Evolutionary conservation across 495 filamentous ascomycete genomes (phyloP).

Genomic region (Podospora pseudopauciseta): DNA sequence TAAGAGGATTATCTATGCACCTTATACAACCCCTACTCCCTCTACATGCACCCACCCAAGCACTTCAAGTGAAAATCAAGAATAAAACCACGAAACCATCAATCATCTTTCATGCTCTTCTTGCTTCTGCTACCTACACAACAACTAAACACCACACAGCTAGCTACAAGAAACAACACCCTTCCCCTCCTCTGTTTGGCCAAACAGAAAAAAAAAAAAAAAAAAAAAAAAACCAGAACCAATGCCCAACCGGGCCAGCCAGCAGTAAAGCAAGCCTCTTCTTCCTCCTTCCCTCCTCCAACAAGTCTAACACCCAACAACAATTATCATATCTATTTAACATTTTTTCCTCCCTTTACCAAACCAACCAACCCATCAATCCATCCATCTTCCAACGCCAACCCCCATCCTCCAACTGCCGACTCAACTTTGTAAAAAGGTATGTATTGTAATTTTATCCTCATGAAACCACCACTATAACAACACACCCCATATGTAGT

Average conservation of each 20-base stretch:
- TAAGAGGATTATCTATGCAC: too few relatives aligned
- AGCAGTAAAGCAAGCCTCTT: neutral
- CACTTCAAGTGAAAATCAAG: neutral
- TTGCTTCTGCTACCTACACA: neutral
- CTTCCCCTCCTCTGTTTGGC: too few relatives aligned
- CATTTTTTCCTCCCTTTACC: neutral
- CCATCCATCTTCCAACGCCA: neutral
- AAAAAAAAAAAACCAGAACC: too few relatives aligned
- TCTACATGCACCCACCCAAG: neutral
- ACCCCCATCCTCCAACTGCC: neutral
- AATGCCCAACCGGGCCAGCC: neutral
- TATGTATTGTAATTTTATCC: neutral
- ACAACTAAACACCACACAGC: neutral
- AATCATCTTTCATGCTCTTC: neutral
- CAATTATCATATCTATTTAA: neutral
- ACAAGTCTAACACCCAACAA: neutral
- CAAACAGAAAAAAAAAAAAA: too few relatives aligned
- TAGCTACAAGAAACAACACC: too few relatives aligned
- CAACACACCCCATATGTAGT: neutral
- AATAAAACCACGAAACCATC: neutral
- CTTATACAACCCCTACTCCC: too few relatives aligned
- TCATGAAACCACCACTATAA: neutral
- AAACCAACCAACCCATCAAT: neutral
- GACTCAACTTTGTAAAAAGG: neutral
- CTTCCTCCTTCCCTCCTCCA: neutral